Base-by-base conservation (phyloP, 2,329 filamentous ascomycete genomes). In the Pseudohalonectria lignicola region DNA sequence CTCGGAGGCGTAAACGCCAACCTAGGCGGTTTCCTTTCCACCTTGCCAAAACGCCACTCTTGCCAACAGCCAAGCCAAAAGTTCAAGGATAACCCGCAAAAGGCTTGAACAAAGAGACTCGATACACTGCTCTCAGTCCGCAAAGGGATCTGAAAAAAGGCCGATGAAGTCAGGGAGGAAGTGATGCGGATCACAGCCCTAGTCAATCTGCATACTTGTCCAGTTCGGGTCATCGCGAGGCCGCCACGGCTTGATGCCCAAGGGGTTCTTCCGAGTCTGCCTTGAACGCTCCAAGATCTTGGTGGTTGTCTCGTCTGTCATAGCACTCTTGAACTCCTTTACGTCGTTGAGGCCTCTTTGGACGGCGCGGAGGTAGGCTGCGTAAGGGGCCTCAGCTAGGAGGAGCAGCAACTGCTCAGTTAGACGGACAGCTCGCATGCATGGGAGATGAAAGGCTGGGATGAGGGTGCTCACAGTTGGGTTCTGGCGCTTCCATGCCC, bases 221-320 rank as follows among this genome's bases (percentile, higher is more conserved):
- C 76, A 81, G 43, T 74, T 63, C 3, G 76, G 73, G 40, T 79
- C 64, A 26, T 80, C 71, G 39, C 62, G 66, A 16, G 73, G 64
- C 34, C 62, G 65, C 76, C 76, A 80, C 2, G 69, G 66, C 46
- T 66, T 71, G 45, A 80, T 77, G 4, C 67, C 71, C 36, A 65
- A 62, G 0, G 72, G 69, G 31, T 76, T 69, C 29, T 69, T 64
- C 38, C 66, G 66, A 47, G 75, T 78, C 47, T 68, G 64, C 30
- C 55, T 61, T 2, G 67, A 72, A 40, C 70, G 64, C 10, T 69
- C 62, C 39, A 80, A 59, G 10, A 75, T 60, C 37, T 64, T 64
- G 32, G 60, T 62, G 42, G 57, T 69, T 32, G 64, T 60, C 4
- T 69, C 65, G 45, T 61, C 61, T 10, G 54, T 62, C 50, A 70